phyloP scores from a whole-genome alignment of 768 basidiomycete genomes.

The Strobilomyces echinocephalus region DNA sequence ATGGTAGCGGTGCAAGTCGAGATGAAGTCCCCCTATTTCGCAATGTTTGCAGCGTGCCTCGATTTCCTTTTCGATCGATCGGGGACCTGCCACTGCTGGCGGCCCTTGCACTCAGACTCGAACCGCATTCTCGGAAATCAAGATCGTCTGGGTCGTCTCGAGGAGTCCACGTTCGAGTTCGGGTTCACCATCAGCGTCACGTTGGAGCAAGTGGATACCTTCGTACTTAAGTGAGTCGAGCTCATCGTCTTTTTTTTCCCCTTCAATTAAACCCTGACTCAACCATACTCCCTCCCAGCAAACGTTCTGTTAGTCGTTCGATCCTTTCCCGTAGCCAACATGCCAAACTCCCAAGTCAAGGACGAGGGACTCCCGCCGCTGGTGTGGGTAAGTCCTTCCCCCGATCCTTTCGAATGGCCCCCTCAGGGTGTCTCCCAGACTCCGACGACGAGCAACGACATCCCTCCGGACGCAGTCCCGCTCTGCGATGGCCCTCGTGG shows the following conservation, averaged over 20 bases:
- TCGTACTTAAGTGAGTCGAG: not conserved
- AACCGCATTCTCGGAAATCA: not conserved
- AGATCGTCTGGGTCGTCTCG: not conserved
- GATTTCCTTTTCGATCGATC: not conserved
- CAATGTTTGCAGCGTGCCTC: too few species aligned
- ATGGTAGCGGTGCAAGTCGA: too few species aligned
- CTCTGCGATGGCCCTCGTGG: constrained; percentile 1
- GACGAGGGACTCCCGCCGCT: not conserved
- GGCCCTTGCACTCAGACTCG: too few species aligned
- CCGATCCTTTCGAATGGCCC: not conserved
- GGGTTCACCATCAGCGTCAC: not conserved
- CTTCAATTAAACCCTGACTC: not conserved
- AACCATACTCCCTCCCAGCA: too few species aligned
- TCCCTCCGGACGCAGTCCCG: constrained; percentile 20
- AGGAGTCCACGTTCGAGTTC: not conserved
- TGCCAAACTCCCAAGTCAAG: not conserved
- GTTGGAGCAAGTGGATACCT: not conserved
- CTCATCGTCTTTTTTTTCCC: not conserved
- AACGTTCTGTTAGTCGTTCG: not conserved
- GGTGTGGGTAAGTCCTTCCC: not conserved
- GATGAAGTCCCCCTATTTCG: too few species aligned
- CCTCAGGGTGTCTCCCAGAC: constrained; percentile 1
- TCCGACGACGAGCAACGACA: constrained; percentile 15
- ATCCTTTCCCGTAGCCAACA: not conserved
- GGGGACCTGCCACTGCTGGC: too few species aligned